Percentiles rank a stretch among this genome's conserved stretches.
Conservation (phyloP, 1,284 basidiomycete genomes). For the Uromyces viciae-fabae region DNA sequence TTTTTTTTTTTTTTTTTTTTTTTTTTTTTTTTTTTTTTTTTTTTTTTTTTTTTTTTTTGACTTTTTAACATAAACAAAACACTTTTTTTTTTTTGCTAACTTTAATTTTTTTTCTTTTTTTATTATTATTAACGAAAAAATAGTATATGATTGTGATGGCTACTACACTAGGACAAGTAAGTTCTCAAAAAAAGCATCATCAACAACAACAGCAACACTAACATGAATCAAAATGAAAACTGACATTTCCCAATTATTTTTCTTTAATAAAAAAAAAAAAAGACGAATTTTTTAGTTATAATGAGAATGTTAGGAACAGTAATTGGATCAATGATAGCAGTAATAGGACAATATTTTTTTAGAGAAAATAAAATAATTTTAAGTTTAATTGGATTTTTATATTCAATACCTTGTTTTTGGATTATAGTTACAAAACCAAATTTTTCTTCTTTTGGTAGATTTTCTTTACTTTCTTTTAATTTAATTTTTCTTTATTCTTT, state of each 20-base stretch:
- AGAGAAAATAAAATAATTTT: slow-evolving; percentile 25
- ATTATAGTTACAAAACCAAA: slow-evolving; percentile 21
- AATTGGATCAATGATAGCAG: slow-evolving; percentile 24
- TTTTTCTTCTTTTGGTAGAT: slow-evolving; percentile 74
- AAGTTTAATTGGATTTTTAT: slow-evolving; percentile 19
- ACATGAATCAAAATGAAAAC: too few relatives aligned
- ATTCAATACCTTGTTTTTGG: slow-evolving; percentile 35
- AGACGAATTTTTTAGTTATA: slow-evolving; percentile 36
- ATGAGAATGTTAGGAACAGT: slow-evolving; percentile 22
- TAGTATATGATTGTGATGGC: slow-evolving; percentile 45
- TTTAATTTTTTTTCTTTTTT: too few relatives aligned
- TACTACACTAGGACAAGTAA: slow-evolving; percentile 34
- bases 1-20: not conserved
- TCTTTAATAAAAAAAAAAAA: not conserved
- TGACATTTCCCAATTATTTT: not conserved
- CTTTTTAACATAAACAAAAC: too few relatives aligned
- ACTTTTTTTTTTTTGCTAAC: too few relatives aligned
- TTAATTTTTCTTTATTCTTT: slow-evolving; percentile 81
- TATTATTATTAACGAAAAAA: too few relatives aligned
- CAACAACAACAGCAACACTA: not conserved
- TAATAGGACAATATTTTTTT: slow-evolving; percentile 17
- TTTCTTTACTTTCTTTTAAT: slow-evolving; percentile 82
- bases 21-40: not conserved
- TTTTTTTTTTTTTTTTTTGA: too few relatives aligned
- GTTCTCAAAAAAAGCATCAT: not conserved